Conservation (phyloP, 352 stramenopile species). For the Lagenidium sp. region DNA sequence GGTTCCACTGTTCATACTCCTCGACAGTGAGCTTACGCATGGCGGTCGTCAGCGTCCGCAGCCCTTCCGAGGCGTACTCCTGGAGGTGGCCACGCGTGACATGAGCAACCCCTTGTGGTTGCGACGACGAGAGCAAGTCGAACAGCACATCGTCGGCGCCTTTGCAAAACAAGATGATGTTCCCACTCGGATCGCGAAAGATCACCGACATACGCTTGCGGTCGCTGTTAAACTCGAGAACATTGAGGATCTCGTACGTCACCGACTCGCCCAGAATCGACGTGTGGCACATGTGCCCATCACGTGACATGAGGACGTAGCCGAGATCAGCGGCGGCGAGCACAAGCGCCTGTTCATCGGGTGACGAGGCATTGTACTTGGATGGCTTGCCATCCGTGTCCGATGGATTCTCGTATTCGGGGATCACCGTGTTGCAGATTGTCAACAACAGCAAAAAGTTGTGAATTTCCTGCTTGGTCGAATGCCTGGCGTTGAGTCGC, state of each 20-base stretch:
- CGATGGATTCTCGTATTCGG: slow-evolving; percentile 35
- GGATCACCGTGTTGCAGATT: slow-evolving; percentile 86
- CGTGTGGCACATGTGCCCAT: slow-evolving; percentile 59
- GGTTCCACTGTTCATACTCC: slow-evolving; percentile 71
- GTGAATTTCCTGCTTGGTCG: slow-evolving; percentile 78
- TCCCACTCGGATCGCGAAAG: slow-evolving; percentile 69
- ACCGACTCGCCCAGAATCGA: slow-evolving; percentile 49
- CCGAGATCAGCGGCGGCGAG: slow-evolving; percentile 64
- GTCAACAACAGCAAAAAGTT: slow-evolving; percentile 78
- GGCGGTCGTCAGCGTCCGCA: slow-evolving; percentile 68
- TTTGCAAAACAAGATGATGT: slow-evolving; percentile 80
- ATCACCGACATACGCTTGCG: slow-evolving; percentile 99
- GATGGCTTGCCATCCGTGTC: slow-evolving; percentile 13
- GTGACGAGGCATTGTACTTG: slow-evolving; percentile 82
- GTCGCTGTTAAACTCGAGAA: slow-evolving; percentile 98
- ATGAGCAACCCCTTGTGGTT: slow-evolving; percentile 70
- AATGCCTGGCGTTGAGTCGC: slow-evolving; percentile 70
- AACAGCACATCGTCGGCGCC: slow-evolving; percentile 78
- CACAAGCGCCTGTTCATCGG: slow-evolving; percentile 77
- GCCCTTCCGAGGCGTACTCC: slow-evolving; percentile 68
- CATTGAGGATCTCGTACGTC: slow-evolving; percentile 91
- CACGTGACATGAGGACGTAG: slow-evolving; percentile 55
- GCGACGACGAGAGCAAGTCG: slow-evolving; percentile 45
- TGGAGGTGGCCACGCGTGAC: slow-evolving; percentile 78
- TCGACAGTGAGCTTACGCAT: slow-evolving; percentile 53